Conservation (phyloP, 108 stramenopile species). For the Fragilaria crotonensis region DNA sequence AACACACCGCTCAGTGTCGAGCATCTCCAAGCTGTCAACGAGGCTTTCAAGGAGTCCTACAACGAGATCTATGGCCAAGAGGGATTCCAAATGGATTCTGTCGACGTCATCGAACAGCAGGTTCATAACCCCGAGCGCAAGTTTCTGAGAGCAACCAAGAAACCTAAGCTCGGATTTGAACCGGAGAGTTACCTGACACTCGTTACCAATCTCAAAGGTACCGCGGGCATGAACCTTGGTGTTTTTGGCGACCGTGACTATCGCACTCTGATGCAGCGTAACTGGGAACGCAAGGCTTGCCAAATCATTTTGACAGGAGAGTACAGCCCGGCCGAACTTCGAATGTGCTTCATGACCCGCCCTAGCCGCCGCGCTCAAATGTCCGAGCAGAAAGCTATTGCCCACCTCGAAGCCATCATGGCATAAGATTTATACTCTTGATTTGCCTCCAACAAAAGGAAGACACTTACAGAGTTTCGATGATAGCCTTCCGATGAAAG, state of each 20-base stretch:
- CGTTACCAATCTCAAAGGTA: neutral
- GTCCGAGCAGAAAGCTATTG: too few species aligned
- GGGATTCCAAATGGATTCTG: neutral
- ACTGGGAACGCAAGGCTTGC: neutral
- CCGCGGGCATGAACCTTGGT: neutral
- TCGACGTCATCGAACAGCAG: neutral
- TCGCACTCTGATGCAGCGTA: neutral
- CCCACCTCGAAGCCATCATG: too few species aligned
- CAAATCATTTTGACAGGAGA: neutral
- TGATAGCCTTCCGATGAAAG: too few species aligned
- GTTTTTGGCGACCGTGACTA: neutral
- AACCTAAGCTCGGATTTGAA: neutral
- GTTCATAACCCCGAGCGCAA: neutral
- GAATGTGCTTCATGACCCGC: neutral
- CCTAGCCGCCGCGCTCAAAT: too few species aligned
- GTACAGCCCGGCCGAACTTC: neutral
- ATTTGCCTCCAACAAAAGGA: too few species aligned
- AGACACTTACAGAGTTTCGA: too few species aligned
- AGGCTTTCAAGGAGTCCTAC: neutral
- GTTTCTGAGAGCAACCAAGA: neutral
- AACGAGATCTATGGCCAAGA: neutral
- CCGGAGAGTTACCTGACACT: neutral
- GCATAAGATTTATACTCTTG: too few species aligned
- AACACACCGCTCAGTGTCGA: neutral
- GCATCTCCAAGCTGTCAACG: neutral